Evolutionary conservation across 169 alveolate species (phyloP).

Genomic region (Eimeria maxima): DNA sequence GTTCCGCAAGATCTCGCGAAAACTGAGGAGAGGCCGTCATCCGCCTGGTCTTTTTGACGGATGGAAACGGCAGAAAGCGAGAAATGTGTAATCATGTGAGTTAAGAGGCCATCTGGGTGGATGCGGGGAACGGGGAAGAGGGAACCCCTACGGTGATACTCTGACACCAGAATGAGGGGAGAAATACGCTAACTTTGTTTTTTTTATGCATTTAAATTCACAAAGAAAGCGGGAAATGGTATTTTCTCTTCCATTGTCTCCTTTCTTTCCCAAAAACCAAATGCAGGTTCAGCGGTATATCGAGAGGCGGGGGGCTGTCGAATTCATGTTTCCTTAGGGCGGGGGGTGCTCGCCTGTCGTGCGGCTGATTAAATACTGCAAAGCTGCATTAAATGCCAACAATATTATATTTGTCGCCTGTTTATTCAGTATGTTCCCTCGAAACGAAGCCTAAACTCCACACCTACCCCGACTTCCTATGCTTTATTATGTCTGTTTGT

Average conservation of each 20-base stretch:
- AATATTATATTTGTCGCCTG: not conserved
- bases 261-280: not conserved
- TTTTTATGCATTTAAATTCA: not conserved
- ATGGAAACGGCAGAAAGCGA: conserved; percentile 26
- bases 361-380: not conserved
- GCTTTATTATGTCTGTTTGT: not conserved
- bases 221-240: not conserved
- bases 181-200: not conserved
- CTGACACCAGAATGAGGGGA: not conserved
- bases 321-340: not conserved
- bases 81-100: conserved; percentile 28
- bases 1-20: conserved; percentile 20
- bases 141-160: not conserved
- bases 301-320: conserved; percentile 54
- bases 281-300: not conserved
- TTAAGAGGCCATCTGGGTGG: conserved; percentile 24
- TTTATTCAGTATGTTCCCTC: not conserved
- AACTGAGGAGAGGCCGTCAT: conserved; percentile 46
- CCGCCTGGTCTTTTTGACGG: conserved; percentile 55
- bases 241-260: not conserved
- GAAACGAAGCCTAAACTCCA: not conserved
- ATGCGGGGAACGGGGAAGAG: conserved; percentile 56
- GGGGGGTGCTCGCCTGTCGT: conserved; percentile 41
- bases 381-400: not conserved
- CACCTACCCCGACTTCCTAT: not conserved